These are phyloP conservation scores for Aspergillus candidus DNA, from an alignment of 2,329 filamentous ascomycete genomes.

Conservation along the genomic window DNA sequence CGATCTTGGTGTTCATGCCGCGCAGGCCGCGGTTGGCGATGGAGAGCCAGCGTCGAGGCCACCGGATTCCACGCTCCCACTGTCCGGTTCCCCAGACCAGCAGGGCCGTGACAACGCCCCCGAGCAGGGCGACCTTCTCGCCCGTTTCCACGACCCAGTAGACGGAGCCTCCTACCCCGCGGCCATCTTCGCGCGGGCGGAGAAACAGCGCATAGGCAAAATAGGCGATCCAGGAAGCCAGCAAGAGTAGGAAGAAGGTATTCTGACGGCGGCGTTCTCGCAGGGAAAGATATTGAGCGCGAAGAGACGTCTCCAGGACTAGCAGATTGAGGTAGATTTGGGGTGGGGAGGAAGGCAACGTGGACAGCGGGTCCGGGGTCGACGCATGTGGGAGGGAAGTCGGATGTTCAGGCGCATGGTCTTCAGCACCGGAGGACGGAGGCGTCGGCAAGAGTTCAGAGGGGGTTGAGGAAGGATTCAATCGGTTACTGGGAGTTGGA, in stretches of 20 bases:
- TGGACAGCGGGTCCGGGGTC: conserved; percentile 64
- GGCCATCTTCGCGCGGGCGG: conserved; percentile 90
- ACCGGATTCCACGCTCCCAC: conserved; percentile 90
- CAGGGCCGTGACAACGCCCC: conserved; percentile 77
- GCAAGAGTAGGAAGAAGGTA: conserved; percentile 79
- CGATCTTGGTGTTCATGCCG: conserved; percentile 92
- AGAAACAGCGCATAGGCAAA: conserved; percentile 91
- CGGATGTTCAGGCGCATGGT: conserved; percentile 25
- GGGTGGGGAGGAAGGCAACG: conserved; percentile 80
- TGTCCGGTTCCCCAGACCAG: conserved; percentile 93
- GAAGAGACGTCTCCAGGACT: conserved; percentile 89
- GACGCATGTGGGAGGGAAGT: conserved; percentile 42
- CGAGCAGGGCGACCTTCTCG: conserved; percentile 87
- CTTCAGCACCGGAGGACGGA: conserved; percentile 8
- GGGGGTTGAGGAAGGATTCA: conserved; percentile 26
- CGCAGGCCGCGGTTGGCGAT: conserved; percentile 85
- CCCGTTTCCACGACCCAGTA: conserved; percentile 93
- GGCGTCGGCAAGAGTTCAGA: conserved; percentile 20
- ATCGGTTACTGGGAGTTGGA: conserved; percentile 54
- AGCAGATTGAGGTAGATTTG: conserved; percentile 98
- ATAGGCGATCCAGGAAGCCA: conserved; percentile 72
- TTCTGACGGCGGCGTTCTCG: conserved; percentile 84
- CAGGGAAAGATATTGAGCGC: conserved; percentile 85
- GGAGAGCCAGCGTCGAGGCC: conserved; percentile 86
- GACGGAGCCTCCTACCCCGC: conserved; percentile 81